phyloP scores from a whole-genome alignment of 345 rosid genomes.

The Acer campestre region DNA sequence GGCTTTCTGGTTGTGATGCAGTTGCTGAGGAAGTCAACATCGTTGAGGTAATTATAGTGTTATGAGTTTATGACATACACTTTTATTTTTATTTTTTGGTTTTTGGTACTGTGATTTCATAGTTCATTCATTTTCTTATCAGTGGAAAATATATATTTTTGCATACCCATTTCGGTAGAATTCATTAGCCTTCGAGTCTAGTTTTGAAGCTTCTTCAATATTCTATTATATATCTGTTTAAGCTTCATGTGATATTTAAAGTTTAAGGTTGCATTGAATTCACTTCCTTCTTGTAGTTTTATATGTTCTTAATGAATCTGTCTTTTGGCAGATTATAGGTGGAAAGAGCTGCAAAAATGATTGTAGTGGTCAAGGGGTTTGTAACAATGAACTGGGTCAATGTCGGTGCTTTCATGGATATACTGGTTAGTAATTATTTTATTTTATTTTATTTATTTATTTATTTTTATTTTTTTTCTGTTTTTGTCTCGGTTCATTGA shows the following conservation, averaged over 20 bases:
- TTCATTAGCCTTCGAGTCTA: background rate
- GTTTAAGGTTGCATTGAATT: background rate
- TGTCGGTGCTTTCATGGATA: slow-evolving; percentile 94
- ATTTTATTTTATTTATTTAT: too few species aligned
- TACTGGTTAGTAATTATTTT: slow-evolving; percentile 53
- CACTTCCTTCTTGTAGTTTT: background rate
- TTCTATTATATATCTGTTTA: background rate
- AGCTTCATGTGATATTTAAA: background rate
- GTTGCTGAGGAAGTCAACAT: slow-evolving; percentile 51
- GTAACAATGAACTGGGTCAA: slow-evolving; percentile 75
- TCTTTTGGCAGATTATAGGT: slow-evolving; percentile 62
- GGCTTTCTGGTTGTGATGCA: slow-evolving; percentile 91
- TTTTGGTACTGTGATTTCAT: background rate
- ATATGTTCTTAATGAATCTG: slow-evolving; percentile 5
- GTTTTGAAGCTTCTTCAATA: slow-evolving; percentile 3
- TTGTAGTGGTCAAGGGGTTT: slow-evolving; percentile 87
- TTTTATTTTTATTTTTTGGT: background rate
- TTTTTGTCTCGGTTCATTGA: background rate
- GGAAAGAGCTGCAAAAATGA: slow-evolving; percentile 65
- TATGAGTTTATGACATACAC: too few species aligned
- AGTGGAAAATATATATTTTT: background rate
- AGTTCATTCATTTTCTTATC: background rate
- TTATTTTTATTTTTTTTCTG: slow-evolving; percentile 2
- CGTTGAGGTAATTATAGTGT: slow-evolving; percentile 51
- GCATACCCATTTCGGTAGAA: slow-evolving; percentile 7